A percentile compares a stretch with the other conserved stretches of the same genome.
Conservation (phyloP, 2,329 filamentous ascomycete species). For the Fusarium sp. region DNA sequence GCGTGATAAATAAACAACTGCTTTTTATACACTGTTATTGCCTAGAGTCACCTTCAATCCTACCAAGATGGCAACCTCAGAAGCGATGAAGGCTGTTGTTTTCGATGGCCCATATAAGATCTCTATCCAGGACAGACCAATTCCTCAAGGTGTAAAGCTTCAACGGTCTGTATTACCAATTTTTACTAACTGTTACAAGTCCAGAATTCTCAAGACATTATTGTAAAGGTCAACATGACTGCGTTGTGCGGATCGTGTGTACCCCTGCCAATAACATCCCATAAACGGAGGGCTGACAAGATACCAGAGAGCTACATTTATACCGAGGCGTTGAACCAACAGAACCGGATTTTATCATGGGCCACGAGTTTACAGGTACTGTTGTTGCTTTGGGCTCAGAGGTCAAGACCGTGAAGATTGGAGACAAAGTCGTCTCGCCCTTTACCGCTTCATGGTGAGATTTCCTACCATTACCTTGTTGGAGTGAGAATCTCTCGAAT, state of each 20-base stretch:
- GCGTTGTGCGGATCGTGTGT: slow-evolving; percentile 84
- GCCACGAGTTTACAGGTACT: slow-evolving; percentile 87
- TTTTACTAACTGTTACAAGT: slow-evolving; percentile 53
- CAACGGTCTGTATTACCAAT: background rate
- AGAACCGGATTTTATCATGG: slow-evolving; percentile 71
- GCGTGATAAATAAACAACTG: background rate
- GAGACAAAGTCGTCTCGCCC: slow-evolving; percentile 83
- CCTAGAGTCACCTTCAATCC: accelerated
- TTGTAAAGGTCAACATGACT: slow-evolving; percentile 85
- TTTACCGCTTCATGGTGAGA: slow-evolving; percentile 82
- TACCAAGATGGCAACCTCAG: slow-evolving; percentile 43
- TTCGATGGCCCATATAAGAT: slow-evolving; percentile 83
- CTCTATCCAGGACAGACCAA: slow-evolving; percentile 78
- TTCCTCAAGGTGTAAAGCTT: slow-evolving; percentile 65
- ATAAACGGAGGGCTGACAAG: background rate
- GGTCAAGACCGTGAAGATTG: slow-evolving; percentile 74
- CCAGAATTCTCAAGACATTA: slow-evolving; percentile 74
- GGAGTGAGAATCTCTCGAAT: accelerated
- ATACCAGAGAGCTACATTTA: slow-evolving; percentile 79
- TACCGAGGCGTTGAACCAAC: slow-evolving; percentile 83
- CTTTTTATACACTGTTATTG: no score
- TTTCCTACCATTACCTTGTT: accelerated
- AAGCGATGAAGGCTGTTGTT: slow-evolving; percentile 88
- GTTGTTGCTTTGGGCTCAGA: slow-evolving; percentile 72
- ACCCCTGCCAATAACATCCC: no score